Evolutionary conservation across 306 rosid species (phyloP).

Genomic region (Astragalus membranaceus): DNA sequence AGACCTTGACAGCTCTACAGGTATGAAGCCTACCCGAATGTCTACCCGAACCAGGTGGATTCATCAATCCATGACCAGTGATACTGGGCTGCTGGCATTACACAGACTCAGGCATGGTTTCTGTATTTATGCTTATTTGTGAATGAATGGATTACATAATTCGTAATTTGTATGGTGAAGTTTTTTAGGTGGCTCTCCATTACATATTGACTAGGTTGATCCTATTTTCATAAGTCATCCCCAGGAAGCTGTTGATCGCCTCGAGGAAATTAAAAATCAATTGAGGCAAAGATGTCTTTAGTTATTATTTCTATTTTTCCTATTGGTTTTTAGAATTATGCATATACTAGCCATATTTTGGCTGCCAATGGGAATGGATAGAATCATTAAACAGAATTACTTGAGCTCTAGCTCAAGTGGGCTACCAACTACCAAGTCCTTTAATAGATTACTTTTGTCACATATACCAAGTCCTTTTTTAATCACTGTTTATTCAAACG

Average conservation of each 20-base stretch:
- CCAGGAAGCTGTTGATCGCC: slow-evolving; percentile 87
- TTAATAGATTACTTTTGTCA: not conserved
- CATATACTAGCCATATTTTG: slow-evolving; percentile 3
- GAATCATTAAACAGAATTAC: not conserved
- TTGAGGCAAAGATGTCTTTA: slow-evolving; percentile 76
- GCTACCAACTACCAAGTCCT: not conserved
- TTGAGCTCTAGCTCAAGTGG: slow-evolving; percentile 1
- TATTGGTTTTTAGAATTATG: not conserved
- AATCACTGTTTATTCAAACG: not conserved
- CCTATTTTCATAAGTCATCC: not conserved
- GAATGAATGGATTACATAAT: too few relatives aligned
- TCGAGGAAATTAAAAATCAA: slow-evolving; percentile 80
- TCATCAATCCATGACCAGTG: too few relatives aligned
- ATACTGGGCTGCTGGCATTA: too few relatives aligned
- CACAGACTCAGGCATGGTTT: too few relatives aligned
- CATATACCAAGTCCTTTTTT: too few relatives aligned
- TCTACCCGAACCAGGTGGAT: too few relatives aligned
- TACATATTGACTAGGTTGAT: slow-evolving; percentile 1
- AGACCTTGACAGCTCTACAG: too few relatives aligned
- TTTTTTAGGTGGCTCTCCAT: slow-evolving; percentile 4
- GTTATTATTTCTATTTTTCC: slow-evolving; percentile 42
- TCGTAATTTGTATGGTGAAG: too few relatives aligned
- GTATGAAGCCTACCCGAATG: too few relatives aligned
- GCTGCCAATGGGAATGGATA: not conserved
- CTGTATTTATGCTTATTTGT: too few relatives aligned